Evolutionary conservation across 1,139 yeast genomes (phyloP).

Genomic region (Yamadazyma songkhlaensis): DNA sequence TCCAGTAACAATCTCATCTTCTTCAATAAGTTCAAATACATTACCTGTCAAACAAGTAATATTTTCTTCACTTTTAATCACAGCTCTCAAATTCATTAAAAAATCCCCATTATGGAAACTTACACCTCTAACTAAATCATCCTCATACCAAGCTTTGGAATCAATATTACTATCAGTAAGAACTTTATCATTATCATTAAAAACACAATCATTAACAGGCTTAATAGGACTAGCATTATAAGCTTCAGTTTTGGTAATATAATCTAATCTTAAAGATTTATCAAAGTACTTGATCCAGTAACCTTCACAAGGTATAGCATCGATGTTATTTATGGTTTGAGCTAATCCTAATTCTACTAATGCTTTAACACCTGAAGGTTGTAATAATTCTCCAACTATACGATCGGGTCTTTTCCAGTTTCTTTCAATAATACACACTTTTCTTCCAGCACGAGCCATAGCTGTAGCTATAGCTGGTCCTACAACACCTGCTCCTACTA

Average conservation of each 20-base stretch:
- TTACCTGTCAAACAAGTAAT: slow-evolving; percentile 81
- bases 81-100: slow-evolving; percentile 68
- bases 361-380: slow-evolving; percentile 91
- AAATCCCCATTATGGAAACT: slow-evolving; percentile 93
- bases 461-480: slow-evolving; percentile 94
- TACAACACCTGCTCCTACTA: slow-evolving; percentile 93
- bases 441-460: slow-evolving; percentile 84
- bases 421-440: slow-evolving; percentile 73
- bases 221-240: slow-evolving; percentile 39
- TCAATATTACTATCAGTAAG: slow-evolving; percentile 48
- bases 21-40: slow-evolving; percentile 60
- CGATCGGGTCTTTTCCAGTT: slow-evolving; percentile 93
- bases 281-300: slow-evolving; percentile 73
- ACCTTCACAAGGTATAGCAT: slow-evolving; percentile 76
- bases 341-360: slow-evolving; percentile 78
- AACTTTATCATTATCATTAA: slow-evolving; percentile 54
- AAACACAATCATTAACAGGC: slow-evolving; percentile 55
- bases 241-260: slow-evolving; percentile 61
- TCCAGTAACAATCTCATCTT: slow-evolving; percentile 59
- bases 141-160: slow-evolving; percentile 55
- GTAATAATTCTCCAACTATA: slow-evolving; percentile 94
- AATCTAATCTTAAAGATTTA: slow-evolving; percentile 56
- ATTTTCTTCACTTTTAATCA: slow-evolving; percentile 65
- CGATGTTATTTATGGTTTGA: slow-evolving; percentile 75
- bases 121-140: slow-evolving; percentile 67